Percentiles rank a stretch among this genome's conserved stretches.
Evolutionary conservation across 2,329 filamentous ascomycete species (phyloP).

Genomic region (Hypoxylon sp.): DNA sequence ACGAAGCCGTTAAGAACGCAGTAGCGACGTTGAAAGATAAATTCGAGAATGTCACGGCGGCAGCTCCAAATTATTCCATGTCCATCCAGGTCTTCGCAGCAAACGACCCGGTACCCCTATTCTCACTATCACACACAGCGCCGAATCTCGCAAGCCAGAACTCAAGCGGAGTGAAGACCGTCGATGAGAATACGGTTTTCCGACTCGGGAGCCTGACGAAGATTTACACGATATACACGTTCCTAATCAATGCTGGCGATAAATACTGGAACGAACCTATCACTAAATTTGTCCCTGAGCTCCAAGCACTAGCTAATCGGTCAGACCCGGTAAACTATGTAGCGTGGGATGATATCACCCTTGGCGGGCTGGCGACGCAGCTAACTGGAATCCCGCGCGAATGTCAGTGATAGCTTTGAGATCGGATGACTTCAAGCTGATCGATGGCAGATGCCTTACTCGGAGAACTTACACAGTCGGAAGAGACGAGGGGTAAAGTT

Average conservation of each 20-base stretch:
- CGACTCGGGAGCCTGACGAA: slow-evolving; percentile 59
- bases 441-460: slow-evolving; percentile 45
- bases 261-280: slow-evolving; percentile 50
- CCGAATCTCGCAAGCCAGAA: slow-evolving; percentile 45
- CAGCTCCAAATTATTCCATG: slow-evolving; percentile 52
- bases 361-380: slow-evolving; percentile 49
- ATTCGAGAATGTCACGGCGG: slow-evolving; percentile 43
- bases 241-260: slow-evolving; percentile 51
- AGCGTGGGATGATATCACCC: slow-evolving; percentile 52
- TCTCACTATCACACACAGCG: slow-evolving; percentile 54
- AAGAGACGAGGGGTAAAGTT: slow-evolving; percentile 42
- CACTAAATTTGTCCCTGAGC: slow-evolving; percentile 49
- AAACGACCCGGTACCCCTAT: slow-evolving; percentile 49
- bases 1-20: slow-evolving; percentile 42
- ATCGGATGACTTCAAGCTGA: slow-evolving; percentile 10
- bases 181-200: slow-evolving; percentile 58
- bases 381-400: slow-evolving; percentile 48
- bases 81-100: slow-evolving; percentile 56
- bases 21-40: slow-evolving; percentile 43
- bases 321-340: slow-evolving; percentile 45
- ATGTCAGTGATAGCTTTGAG: slow-evolving; percentile 34
- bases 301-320: slow-evolving; percentile 43
- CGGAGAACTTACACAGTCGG: slow-evolving; percentile 48
- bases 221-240: slow-evolving; percentile 55
- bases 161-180: slow-evolving; percentile 50